Conservation (phyloP, 1,284 basidiomycete species). For the Taiwanofungus camphoratus region DNA sequence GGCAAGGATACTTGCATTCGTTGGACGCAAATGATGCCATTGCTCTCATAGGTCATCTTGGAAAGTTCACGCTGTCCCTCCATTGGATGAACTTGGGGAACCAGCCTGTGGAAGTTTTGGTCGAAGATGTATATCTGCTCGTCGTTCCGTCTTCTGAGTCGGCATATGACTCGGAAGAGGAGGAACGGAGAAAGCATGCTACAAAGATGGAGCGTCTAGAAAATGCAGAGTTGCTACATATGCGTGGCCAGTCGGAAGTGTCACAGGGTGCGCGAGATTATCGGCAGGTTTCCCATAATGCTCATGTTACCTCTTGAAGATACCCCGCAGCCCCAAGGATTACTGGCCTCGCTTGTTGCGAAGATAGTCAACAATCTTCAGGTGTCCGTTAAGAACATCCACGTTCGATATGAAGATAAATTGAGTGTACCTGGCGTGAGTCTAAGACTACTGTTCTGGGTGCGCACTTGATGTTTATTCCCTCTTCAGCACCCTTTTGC, state of each 20-base stretch:
- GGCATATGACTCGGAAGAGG: conserved; percentile 78
- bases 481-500: conserved; percentile 84
- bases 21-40: not conserved
- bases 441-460: conserved; percentile 4
- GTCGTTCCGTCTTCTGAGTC: conserved; percentile 80
- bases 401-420: conserved; percentile 95
- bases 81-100: conserved; percentile 95
- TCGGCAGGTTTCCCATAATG: conserved; percentile 2
- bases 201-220: conserved; percentile 87
- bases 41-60: conserved; percentile 73
- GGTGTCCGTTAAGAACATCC: conserved; percentile 92
- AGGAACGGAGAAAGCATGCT: conserved; percentile 77
- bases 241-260: conserved; percentile 56
- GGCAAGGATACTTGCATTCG: conserved; percentile 39
- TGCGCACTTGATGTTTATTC: conserved; percentile 2
- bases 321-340: conserved; percentile 73
- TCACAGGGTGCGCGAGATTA: conserved; percentile 35
- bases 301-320: conserved; percentile 37
- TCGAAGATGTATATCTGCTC: conserved; percentile 95
- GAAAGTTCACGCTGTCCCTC: conserved; percentile 88
- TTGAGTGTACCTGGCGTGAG: conserved; percentile 87
- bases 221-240: conserved; percentile 84
- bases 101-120: conserved; percentile 86
- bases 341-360: conserved; percentile 80
- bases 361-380: conserved; percentile 98